Evolutionary conservation across 164 flowering plant genomes (phyloP).

Genomic region (Liquidambar formosana): DNA sequence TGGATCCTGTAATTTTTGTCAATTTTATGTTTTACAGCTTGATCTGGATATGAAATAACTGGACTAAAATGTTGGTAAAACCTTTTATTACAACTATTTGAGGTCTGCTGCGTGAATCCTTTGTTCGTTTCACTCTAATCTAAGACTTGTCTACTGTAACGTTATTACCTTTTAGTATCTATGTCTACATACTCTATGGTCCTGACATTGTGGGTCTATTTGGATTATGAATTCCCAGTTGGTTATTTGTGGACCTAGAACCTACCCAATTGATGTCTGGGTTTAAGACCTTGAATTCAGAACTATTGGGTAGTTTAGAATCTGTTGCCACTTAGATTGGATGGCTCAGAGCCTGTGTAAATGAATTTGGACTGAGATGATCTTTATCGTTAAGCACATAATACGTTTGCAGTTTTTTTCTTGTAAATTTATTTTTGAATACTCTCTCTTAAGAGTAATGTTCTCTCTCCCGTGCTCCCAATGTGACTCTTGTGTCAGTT

Average conservation of each 20-base stretch:
- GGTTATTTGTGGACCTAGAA: neutral
- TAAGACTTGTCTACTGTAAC: neutral
- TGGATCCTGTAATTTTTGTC: neutral
- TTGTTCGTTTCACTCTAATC: no score
- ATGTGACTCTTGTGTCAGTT: neutral
- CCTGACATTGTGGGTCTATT: no score
- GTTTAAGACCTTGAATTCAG: no score
- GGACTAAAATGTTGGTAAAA: neutral
- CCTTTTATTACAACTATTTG: neutral
- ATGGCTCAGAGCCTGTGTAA: neutral
- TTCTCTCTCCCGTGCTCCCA: neutral
- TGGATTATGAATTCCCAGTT: no score
- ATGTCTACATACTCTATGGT: no score
- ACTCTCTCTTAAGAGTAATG: neutral
- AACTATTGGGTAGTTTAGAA: neutral
- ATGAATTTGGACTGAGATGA: neutral
- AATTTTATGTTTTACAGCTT: neutral
- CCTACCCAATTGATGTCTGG: neutral
- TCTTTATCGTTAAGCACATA: neutral
- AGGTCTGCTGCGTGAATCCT: neutral
- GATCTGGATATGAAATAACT: neutral
- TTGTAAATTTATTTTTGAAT: no score
- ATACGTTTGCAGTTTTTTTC: neutral
- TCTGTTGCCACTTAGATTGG: neutral
- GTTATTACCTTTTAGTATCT: neutral